Evolutionary conservation across 1,284 basidiomycete species (phyloP), one percentile per base, ranked within the genome.

Genomic region (Irpex sp.): DNA sequence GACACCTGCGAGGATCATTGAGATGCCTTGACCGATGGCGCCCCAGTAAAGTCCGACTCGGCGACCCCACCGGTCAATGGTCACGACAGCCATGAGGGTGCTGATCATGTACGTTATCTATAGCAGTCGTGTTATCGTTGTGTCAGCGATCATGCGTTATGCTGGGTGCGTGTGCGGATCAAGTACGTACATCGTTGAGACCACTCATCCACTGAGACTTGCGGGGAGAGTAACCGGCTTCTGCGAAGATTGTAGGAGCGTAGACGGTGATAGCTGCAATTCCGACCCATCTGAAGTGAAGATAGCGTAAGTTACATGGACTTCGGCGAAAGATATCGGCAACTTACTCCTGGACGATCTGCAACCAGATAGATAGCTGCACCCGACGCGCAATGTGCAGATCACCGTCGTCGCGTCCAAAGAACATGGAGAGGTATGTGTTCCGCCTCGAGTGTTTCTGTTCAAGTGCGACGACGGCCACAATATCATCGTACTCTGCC

Each of bases 201-300:
- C 81, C 81, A 19, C 79, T 81, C 15, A 82, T 71, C 80, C 81
- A 82, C 63, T 81, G 76, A 1, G 78, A 73, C 67, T 81, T 82
- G 62, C 80, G 74, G 26, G 79, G 68, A 54, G 72, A 75, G 65
- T 81, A 82, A 5, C 81, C 81, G 37, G 81, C 80, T 66, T 77
- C 73, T 1, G 80, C 74, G 68, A 83, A 82, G 63, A 83, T 82
- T 5, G 78, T 81, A 2, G 81, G 80, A 13, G 81, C 81, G 61
- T 82, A 83, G 3, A 82, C 81, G 0, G 81, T 82, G 62, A 83
- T 80, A 15, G 81, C 81, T 21, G 81, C 80, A 49, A 83, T 82
- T n/a, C 81, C 81, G 17, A 79, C 77, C 81, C 81, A 82, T 71
- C 74, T 76, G 59, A 2, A 4, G 21, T 34, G 26, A 26, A 26